Base-by-base conservation (phyloP, 164 flowering plant genomes). In the Liquidambar formosana region DNA sequence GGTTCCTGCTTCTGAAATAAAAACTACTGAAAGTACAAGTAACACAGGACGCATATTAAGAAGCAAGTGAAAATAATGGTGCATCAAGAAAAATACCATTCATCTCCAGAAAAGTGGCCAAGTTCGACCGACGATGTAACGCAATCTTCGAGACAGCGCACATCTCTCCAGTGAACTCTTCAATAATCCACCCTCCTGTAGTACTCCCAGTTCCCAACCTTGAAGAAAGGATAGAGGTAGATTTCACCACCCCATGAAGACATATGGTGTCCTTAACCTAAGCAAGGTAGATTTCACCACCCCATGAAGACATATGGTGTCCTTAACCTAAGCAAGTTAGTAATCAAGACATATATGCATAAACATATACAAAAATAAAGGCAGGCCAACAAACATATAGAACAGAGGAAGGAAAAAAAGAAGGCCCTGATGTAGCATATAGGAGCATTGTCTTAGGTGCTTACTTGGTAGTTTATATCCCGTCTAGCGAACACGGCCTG, bases 221-320 rank as follows among this genome's bases (percentile, higher is more conserved):
- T 73, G 97, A 88, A 57, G 84, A 81, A 64, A 96, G 94, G 48
- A 77, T 48, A 33, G 86, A 73, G 15, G 92, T 85, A 38, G 94
- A 86, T 72, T 87, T 91, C 43, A 90, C 82, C 71, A 96, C 97
- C 46, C 98, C 98, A 71, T 78, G 74, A 66, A 93, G 97, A 43
- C 97, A 95, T 95, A 96, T 83, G n/a, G 83, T 82, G 68, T 96
- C 99, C 78, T 91, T 96, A 57, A 90, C 92, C 99, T 96, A 75
- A 58, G 64, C n/a, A n/a, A n/a, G 10, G 44, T 68, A 11, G 61
- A 63, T 57, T 51, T n/a, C 28, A 12, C 54, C 71, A 96, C 97
- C 46, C 98, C 98, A 71, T 78, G 74, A 66, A 93, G 97, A 43
- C 97, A 95, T 95, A 96, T 83, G n/a, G 83, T 82, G 68, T 96